These are phyloP conservation scores for Geotrichum klebahnii DNA, from an alignment of 1,139 yeast genomes.

Conservation along the genomic window DNA sequence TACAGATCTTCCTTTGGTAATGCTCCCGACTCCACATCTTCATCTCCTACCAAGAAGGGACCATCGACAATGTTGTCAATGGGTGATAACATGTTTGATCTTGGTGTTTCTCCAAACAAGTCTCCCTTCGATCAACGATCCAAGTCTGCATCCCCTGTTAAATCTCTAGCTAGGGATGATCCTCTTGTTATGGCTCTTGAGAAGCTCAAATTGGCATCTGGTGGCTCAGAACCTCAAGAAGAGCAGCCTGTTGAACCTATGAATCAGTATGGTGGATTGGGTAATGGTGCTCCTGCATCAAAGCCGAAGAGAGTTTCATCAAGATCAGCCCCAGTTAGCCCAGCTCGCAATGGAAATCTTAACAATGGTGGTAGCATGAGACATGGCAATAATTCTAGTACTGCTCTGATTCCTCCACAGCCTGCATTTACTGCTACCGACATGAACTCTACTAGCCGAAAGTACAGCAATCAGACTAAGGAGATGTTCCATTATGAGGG, in stretches of 20 bases:
- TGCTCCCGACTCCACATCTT: constrained; percentile 28
- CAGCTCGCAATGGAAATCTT: constrained; percentile 11
- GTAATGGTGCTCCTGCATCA: constrained; percentile 16
- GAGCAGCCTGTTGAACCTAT: constrained; percentile 1
- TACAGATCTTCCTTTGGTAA: constrained; percentile 1
- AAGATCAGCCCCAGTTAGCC: constrained; percentile 21
- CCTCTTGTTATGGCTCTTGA: constrained; percentile 59
- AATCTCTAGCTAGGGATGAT: constrained; percentile 38
- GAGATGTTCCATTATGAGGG: constrained; percentile 30
- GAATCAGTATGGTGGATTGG: constrained; percentile 20
- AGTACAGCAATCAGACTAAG: constrained; percentile 32
- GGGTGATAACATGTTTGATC: constrained; percentile 37
- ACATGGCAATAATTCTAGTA: constrained; percentile 6
- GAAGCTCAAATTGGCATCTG: constrained; percentile 49
- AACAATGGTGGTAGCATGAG: constrained; percentile 5
- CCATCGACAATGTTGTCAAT: constrained; percentile 19
- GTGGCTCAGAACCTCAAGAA: constrained; percentile 1
- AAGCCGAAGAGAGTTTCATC: constrained; percentile 21
- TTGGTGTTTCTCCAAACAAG: constrained; percentile 30
- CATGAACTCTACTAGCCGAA: constrained; percentile 35
- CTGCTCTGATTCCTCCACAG: constrained; percentile 32
- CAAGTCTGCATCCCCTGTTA: constrained; percentile 29
- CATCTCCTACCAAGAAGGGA: constrained; percentile 11
- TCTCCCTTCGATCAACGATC: constrained; percentile 26
- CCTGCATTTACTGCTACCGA: constrained; percentile 38